A percentile compares a stretch with the other conserved stretches of the same genome.
These are phyloP conservation scores for Acer saccharum DNA, from an alignment of 345 rosid genomes.

Conservation along the genomic window DNA sequence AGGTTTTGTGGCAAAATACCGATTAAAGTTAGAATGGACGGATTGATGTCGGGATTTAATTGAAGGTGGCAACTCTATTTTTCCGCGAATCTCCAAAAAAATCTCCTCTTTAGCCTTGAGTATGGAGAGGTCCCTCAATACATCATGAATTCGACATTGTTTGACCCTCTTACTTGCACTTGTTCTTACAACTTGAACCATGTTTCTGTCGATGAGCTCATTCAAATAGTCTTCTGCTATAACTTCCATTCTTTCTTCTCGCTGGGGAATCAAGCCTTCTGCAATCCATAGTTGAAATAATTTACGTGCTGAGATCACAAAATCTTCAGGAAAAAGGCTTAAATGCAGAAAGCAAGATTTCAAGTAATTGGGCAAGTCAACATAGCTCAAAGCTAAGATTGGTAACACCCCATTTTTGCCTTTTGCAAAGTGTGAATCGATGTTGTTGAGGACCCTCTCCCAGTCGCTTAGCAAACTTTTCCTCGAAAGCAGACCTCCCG, in stretches of 20 bases:
- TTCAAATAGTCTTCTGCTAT: conserved; percentile 29
- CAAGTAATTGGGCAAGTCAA: conserved; percentile 29
- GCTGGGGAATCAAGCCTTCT: conserved; percentile 26
- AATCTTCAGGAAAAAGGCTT: conserved; percentile 31
- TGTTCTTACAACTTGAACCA: conserved; percentile 29
- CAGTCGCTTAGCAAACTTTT: conserved; percentile 22
- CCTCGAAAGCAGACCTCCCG: conserved; percentile 27
- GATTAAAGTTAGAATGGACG: not conserved
- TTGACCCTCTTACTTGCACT: conserved; percentile 21
- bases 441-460: conserved; percentile 28
- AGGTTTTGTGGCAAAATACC: not conserved
- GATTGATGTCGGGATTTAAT: conserved; percentile 12
- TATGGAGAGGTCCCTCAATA: conserved; percentile 25
- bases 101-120: conserved; percentile 24
- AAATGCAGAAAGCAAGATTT: conserved; percentile 34
- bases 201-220: conserved; percentile 25
- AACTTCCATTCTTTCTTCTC: conserved; percentile 28
- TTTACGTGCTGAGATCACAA: conserved; percentile 19
- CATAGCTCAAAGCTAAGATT: conserved; percentile 32
- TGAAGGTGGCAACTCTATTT: not conserved
- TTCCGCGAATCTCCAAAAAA: conserved; percentile 22
- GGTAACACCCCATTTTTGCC: conserved; percentile 27
- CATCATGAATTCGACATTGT: conserved; percentile 27
- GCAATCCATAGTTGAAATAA: conserved; percentile 31
- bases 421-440: conserved; percentile 20